These are phyloP conservation scores for Diplocarpon rosae DNA, from an alignment of 2,329 filamentous ascomycete species.

Conservation along the genomic window DNA sequence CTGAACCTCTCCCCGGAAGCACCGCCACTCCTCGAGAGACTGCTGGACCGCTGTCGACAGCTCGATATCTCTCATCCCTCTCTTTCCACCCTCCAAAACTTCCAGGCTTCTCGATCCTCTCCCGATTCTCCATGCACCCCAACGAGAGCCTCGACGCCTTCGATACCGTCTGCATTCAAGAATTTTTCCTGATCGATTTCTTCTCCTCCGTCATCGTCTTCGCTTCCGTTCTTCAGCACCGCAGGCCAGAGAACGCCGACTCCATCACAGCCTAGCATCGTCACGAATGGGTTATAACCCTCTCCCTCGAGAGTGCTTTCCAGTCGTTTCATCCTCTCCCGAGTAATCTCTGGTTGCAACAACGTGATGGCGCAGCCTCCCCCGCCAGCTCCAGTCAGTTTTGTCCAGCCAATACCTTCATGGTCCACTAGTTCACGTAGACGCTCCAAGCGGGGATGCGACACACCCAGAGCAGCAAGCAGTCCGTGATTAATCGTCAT, in stretches of 20 bases:
- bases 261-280: conserved; percentile 83
- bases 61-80: too few species aligned
- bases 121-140: conserved; percentile 61
- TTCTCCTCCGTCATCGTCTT: conserved; percentile 69
- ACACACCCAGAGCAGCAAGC: conserved; percentile 83
- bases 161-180: conserved; percentile 69
- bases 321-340: conserved; percentile 48
- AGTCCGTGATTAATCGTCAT: conserved; percentile 92
- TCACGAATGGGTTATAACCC: conserved; percentile 77
- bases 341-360: conserved; percentile 54
- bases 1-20: conserved; percentile 1
- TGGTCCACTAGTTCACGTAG: conserved; percentile 86
- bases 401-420: conserved; percentile 88
- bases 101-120: conserved; percentile 64
- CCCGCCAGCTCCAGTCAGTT: conserved; percentile 89
- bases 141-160: conserved; percentile 79
- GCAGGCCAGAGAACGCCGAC: conserved; percentile 93
- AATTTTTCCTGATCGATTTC: conserved; percentile 90
- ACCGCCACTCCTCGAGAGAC: not conserved
- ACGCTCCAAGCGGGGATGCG: conserved; percentile 84
- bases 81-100: conserved; percentile 64
- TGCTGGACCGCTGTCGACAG: too few species aligned
- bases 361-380: conserved; percentile 93
- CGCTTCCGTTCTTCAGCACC: conserved; percentile 72
- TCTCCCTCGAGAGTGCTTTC: conserved; percentile 55